phyloP scores from a whole-genome alignment of 2,329 filamentous ascomycete species.

The Thermothelomyces thermophilus region DNA sequence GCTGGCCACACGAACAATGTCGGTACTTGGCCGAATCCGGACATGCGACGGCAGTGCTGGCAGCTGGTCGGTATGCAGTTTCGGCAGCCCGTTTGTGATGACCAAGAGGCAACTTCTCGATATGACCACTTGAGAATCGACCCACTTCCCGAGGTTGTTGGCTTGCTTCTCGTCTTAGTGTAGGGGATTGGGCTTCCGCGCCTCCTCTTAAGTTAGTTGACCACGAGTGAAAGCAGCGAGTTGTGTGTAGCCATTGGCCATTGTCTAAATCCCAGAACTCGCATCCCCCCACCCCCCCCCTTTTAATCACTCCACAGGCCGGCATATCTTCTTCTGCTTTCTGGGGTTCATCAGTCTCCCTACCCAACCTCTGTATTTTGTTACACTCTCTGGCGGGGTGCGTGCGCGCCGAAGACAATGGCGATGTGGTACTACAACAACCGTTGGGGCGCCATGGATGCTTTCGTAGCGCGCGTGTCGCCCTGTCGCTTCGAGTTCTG shows the following conservation, averaged over 20 bases:
- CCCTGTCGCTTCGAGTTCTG: neutral
- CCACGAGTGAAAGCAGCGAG: conserved; percentile 28
- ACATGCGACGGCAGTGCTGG: conserved; percentile 2
- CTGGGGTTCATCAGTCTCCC: too few species aligned
- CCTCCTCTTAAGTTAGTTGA: conserved; percentile 15
- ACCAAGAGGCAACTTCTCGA: conserved; percentile 1
- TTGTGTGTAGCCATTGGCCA: conserved; percentile 28
- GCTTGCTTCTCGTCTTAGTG: neutral
- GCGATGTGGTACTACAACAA: conserved; percentile 17
- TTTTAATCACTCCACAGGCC: too few species aligned
- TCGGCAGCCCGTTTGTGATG: conserved; percentile 8
- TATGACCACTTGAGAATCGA: neutral
- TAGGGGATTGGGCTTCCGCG: neutral
- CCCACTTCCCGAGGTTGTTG: neutral
- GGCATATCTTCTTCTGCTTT: too few species aligned
- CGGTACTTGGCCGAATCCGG: conserved; percentile 17
- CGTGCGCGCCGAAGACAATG: too few species aligned
- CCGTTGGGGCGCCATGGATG: too few species aligned
- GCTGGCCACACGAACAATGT: conserved; percentile 1
- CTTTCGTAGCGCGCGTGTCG: conserved; percentile 13
- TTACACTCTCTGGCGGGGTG: too few species aligned
- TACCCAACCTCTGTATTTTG: too few species aligned
- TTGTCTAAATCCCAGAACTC: conserved; percentile 24
- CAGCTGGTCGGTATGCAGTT: conserved; percentile 11
- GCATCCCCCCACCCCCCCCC: too few species aligned